Conservation (phyloP, 108 stramenopile genomes). For the Craspedostauros australis region DNA sequence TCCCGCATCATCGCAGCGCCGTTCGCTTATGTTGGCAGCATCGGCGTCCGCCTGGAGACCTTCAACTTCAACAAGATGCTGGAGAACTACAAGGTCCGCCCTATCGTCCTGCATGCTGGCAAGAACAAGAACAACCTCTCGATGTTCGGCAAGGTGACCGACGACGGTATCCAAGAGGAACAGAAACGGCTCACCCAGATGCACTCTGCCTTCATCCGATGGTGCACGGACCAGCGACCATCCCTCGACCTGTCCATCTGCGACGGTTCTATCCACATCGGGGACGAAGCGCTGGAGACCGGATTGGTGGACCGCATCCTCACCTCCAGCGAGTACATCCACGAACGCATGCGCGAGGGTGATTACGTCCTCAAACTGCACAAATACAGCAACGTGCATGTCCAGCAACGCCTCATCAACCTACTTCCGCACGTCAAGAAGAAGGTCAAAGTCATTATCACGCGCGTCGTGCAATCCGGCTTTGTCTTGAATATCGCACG, state of each 20-base stretch:
- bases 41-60: constrained; percentile 69
- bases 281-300: constrained; percentile 43
- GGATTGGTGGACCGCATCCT: constrained; percentile 68
- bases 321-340: constrained; percentile 78
- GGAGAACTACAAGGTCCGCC: constrained; percentile 55
- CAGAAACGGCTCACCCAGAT: constrained; percentile 52
- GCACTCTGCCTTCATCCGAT: constrained; percentile 65
- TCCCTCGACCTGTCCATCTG: constrained; percentile 47
- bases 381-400: too few relatives aligned
- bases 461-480: too few relatives aligned
- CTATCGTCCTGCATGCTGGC: constrained; percentile 67
- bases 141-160: constrained; percentile 49
- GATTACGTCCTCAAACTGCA: constrained; percentile 67
- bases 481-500: too few relatives aligned
- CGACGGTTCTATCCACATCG: constrained; percentile 66
- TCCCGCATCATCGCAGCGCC: constrained; percentile 62
- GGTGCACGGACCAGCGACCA: constrained; percentile 41
- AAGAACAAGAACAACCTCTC: constrained; percentile 65
- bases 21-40: constrained; percentile 73
- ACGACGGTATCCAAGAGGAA: constrained; percentile 46
- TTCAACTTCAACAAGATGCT: constrained; percentile 65
- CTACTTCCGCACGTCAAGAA: too few relatives aligned
- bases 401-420: too few relatives aligned
- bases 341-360: constrained; percentile 58
- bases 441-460: too few relatives aligned